These are phyloP conservation scores for Colletotrichum sp. DNA, from an alignment of 2,329 filamentous ascomycete species.

Conservation along the genomic window DNA sequence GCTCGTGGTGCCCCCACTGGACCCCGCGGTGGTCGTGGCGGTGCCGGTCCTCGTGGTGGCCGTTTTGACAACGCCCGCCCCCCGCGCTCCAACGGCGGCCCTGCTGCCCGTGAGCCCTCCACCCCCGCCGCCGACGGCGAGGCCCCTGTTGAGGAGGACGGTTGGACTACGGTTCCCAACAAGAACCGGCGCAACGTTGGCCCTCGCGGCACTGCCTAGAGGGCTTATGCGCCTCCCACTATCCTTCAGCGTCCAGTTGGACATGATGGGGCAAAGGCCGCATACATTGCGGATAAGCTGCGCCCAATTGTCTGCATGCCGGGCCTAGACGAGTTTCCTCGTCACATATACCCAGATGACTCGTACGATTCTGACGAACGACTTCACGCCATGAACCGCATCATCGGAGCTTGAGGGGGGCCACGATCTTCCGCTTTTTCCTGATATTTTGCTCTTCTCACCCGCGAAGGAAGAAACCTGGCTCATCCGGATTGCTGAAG, in stretches of 20 bases:
- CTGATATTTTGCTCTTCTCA: conserved; percentile 10
- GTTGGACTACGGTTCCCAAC: conserved; percentile 65
- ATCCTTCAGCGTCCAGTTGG: conserved; percentile 17
- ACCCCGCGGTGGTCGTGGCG: conserved; percentile 41
- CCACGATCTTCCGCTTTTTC: background rate
- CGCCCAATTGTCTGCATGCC: conserved; percentile 11
- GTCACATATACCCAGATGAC: conserved; percentile 21
- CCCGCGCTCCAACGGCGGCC: conserved; percentile 54
- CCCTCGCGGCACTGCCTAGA: conserved; percentile 17
- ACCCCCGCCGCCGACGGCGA: conserved; percentile 34
- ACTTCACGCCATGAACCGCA: conserved; percentile 21
- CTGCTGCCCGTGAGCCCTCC: conserved; percentile 41
- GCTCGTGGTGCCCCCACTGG: conserved; percentile 50
- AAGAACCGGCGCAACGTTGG: conserved; percentile 24
- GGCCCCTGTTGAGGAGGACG: conserved; percentile 58
- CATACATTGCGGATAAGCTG: conserved; percentile 11
- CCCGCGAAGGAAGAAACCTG: background rate
- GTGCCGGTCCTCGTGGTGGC: conserved; percentile 46
- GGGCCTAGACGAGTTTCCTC: conserved; percentile 17
- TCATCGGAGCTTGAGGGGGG: conserved; percentile 15
- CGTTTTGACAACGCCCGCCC: conserved; percentile 51
- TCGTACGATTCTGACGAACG: conserved; percentile 23
- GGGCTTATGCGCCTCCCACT: conserved; percentile 2
- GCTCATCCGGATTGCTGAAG: conserved; percentile 12
- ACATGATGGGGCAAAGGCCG: conserved; percentile 6